phyloP scores from a whole-genome alignment of 2,329 filamentous ascomycete species.

The Daldinia sp. region DNA sequence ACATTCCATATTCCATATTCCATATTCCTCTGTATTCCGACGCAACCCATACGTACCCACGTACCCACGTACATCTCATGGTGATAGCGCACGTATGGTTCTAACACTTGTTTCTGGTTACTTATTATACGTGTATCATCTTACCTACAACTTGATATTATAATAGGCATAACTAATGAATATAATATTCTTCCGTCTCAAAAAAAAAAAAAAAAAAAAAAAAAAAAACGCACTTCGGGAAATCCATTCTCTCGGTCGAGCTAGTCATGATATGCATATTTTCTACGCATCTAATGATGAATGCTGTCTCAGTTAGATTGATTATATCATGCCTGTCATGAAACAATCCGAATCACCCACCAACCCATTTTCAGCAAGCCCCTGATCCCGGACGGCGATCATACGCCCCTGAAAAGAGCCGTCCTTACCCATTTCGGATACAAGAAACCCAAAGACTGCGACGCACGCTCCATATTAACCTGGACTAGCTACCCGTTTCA shows the following conservation, averaged over 20 bases:
- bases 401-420: conserved; percentile 36
- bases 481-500: conserved; percentile 18
- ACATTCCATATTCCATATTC: no score
- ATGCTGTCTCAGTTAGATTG: conserved; percentile 39
- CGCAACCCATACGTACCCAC: not conserved
- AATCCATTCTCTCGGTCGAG: conserved; percentile 6
- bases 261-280: conserved; percentile 15
- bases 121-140: not conserved
- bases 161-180: no score
- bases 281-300: conserved; percentile 26
- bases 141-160: no score
- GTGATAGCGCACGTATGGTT: not conserved
- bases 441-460: conserved; percentile 11
- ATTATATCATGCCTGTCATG: conserved; percentile 35
- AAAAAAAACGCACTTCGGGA: not conserved
- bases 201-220: not conserved
- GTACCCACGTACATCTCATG: no score
- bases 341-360: conserved; percentile 39
- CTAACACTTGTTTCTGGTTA: not conserved
- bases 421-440: conserved; percentile 24
- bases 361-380: conserved; percentile 16
- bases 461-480: conserved; percentile 7
- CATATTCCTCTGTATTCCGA: no score
- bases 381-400: conserved; percentile 41
- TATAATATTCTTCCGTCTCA: conserved; percentile 18